A percentile compares a stretch with the other conserved stretches of the same genome.
Evolutionary conservation across 257 asterid species (phyloP).

Genomic region (Nicotiana noctiflora): DNA sequence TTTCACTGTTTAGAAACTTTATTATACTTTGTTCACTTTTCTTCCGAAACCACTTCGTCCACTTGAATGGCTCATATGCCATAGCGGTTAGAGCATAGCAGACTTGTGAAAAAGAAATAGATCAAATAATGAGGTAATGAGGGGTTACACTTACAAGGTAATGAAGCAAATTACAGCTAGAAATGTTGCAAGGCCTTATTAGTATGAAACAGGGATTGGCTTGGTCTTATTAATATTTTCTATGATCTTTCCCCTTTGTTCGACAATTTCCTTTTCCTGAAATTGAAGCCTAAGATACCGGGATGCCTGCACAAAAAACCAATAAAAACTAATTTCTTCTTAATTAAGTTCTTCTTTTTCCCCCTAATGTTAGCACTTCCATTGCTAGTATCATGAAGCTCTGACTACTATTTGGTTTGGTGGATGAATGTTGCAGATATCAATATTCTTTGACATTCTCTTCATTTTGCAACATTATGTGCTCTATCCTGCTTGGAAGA

Average conservation of each 20-base stretch:
- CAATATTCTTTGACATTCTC: conserved; percentile 65
- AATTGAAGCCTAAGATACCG: neutral
- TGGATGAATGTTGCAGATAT: conserved; percentile 41
- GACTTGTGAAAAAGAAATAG: neutral
- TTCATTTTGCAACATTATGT: conserved; percentile 83
- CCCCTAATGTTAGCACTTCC: neutral
- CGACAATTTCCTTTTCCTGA: neutral
- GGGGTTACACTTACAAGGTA: neutral
- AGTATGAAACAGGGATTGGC: neutral
- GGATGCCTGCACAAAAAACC: neutral
- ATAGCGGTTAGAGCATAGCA: neutral
- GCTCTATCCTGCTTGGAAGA: conserved; percentile 45
- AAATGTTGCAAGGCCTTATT: neutral
- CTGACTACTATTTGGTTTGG: neutral
- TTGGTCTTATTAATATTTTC: neutral
- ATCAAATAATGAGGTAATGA: neutral
- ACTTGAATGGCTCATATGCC: neutral
- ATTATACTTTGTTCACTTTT: no score
- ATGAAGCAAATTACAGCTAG: neutral
- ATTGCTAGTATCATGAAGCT: neutral
- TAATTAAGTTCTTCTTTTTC: neutral
- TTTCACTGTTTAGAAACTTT: neutral
- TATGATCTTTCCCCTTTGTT: neutral
- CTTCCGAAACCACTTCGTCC: neutral
- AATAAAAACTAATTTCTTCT: neutral